A percentile compares a stretch with the other conserved stretches of the same genome.
Conservation (phyloP, 768 basidiomycete species). For the Amanita molliuscula region DNA sequence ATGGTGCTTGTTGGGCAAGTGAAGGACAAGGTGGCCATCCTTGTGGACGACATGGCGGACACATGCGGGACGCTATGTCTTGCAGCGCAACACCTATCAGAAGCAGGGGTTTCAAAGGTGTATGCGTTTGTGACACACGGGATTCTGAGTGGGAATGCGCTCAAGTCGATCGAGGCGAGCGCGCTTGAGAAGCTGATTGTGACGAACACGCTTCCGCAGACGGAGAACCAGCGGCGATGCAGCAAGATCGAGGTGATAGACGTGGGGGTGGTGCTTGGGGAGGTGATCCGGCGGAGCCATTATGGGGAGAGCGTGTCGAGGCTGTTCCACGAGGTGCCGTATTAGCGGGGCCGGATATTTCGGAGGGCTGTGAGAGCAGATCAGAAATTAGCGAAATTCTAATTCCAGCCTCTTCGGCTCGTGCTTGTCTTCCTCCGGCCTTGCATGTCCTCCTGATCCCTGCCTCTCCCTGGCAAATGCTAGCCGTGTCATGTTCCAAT, state of each 20-base stretch:
- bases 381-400: conserved; percentile 7
- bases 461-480: conserved; percentile 35
- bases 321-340: conserved; percentile 84
- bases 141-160: conserved; percentile 84
- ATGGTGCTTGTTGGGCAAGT: conserved; percentile 96
- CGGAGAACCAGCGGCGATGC: conserved; percentile 60
- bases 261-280: conserved; percentile 89
- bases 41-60: conserved; percentile 99
- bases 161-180: conserved; percentile 61
- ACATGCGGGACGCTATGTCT: conserved; percentile 92
- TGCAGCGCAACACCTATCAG: conserved; percentile 80
- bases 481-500: conserved; percentile 48
- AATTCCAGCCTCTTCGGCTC: conserved; percentile 7
- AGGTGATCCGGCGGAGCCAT: conserved; percentile 92
- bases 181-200: conserved; percentile 90
- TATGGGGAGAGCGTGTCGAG: conserved; percentile 94
- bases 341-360: conserved; percentile 29
- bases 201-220: conserved; percentile 95
- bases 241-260: conserved; percentile 88
- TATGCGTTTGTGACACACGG: conserved; percentile 96
- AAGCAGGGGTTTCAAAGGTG: conserved; percentile 80
- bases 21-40: conserved; percentile 83
- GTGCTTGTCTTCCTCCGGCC: conserved; percentile 12
- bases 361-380: conserved; percentile 6
- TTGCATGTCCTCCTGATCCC: conserved; percentile 10